Evolutionary conservation across 805 yeast genomes (phyloP).

Genomic region (Henningerozyma blattae): DNA sequence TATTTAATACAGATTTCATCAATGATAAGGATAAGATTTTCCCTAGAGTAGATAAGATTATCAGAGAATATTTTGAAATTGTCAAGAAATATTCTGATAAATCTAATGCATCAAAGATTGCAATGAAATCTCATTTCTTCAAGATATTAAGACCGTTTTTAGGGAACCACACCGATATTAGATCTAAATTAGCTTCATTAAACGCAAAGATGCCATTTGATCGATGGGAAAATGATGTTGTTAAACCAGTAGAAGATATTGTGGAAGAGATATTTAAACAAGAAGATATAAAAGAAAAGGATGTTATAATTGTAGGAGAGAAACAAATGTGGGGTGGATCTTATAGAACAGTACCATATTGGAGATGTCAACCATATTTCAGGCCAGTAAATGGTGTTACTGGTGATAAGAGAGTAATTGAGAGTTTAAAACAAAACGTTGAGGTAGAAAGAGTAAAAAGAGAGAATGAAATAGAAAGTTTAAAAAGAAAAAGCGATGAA

Average conservation of each 20-base stretch:
- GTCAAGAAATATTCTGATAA: constrained; percentile 34
- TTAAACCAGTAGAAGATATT: constrained; percentile 50
- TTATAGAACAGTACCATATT: constrained; percentile 75
- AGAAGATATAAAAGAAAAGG: constrained; percentile 42
- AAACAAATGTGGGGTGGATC: constrained; percentile 64
- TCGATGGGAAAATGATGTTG: constrained; percentile 40
- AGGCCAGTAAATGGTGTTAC: constrained; percentile 75
- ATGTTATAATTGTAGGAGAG: constrained; percentile 43
- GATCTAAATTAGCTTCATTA: constrained; percentile 55
- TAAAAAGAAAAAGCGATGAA: constrained; percentile 3
- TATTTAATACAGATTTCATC: constrained; percentile 35
- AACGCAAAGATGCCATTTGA: constrained; percentile 33
- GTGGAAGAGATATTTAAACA: constrained; percentile 46
- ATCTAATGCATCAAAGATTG: constrained; percentile 56
- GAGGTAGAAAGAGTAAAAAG: not conserved
- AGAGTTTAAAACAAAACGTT: constrained; percentile 7
- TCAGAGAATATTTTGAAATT: constrained; percentile 82
- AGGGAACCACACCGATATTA: constrained; percentile 60
- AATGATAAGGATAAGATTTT: constrained; percentile 51
- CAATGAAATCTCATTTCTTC: constrained; percentile 90
- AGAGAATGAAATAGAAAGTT: too few relatives aligned
- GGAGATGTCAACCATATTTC: constrained; percentile 96
- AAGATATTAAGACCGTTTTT: constrained; percentile 75
- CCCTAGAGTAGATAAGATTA: constrained; percentile 74
- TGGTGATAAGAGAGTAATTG: constrained; percentile 31